Conservation (phyloP, 2,329 filamentous ascomycete genomes). For the Ceratocystis diversiconidia region DNA sequence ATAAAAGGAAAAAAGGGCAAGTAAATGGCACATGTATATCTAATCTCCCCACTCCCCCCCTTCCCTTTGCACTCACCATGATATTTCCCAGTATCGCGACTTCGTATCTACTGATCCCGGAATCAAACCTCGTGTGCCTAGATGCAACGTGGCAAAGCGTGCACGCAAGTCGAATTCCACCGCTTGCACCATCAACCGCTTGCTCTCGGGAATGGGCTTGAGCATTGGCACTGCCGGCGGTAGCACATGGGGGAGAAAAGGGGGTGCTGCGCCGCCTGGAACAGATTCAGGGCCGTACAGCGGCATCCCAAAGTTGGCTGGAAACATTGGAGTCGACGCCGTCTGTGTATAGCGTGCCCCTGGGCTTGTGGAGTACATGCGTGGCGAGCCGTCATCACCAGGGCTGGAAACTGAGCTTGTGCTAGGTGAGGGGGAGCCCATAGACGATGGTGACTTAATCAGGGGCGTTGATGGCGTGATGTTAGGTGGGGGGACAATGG, state of each 20-base stretch:
- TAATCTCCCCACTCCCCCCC: no score
- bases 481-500: not conserved
- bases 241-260: no score
- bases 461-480: not conserved
- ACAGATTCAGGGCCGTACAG: not conserved
- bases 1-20: not conserved
- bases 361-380: not conserved
- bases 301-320: not conserved
- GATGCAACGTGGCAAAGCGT: conserved; percentile 35
- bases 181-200: conserved; percentile 40
- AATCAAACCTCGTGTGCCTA: conserved; percentile 40
- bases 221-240: not conserved
- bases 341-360: not conserved
- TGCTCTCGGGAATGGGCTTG: conserved; percentile 35
- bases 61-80: conserved; percentile 28
- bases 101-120: conserved; percentile 34
- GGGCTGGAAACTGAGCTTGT: not conserved
- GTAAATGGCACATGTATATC: not conserved
- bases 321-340: not conserved
- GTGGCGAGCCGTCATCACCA: not conserved
- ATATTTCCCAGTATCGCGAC: conserved; percentile 32
- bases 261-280: not conserved
- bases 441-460: not conserved
- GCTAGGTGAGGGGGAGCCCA: not conserved
- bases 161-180: conserved; percentile 43